Base-by-base conservation (phyloP, 176 grass and related monocot genomes). In the Musa itinerans region DNA sequence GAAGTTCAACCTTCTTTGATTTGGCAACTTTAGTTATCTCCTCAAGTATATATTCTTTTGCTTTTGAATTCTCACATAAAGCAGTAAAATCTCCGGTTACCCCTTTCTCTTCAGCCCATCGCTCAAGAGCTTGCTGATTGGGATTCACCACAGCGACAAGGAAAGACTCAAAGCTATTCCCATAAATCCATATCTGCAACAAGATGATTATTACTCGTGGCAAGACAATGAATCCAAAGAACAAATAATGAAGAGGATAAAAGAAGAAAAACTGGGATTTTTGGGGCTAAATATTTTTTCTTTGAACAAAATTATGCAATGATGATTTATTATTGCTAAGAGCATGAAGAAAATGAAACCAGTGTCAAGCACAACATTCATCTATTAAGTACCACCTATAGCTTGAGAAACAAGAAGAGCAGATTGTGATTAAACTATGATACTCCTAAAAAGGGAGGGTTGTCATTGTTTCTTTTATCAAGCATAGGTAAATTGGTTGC, bases 181-280 rank as follows among this genome's bases (percentile, higher is more conserved):
- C 94, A 1, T 98, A 98, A 55, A 98, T 77, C 94, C 94, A 97
- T 81, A 97, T 87, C 94, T 97, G 83, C 49, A 76, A 64, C 20
- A 76, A 76, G 34, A 43, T 43, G 34, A 43, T 43, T 43, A 43
- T 43, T 43, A 43, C 4, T 43, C 34, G 4, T 43, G 34, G 34
- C 4, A 43, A 43, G 34, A 43, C 34, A 62, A 62, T 19, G 15
- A 17, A 62, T 62, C 15, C 57, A 62, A 62, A 62, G 17, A 17
- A 15, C 57, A 62, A 62, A 17, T 62, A 62, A 9, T 73, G 68
- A 74, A 81, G 34, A 43, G 34, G 34, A 0, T 43, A 43, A 43
- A 43, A 43, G 34, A 43, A 43, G 34, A 43, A 43, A 27, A 43
- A 43, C 34, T 43, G 34, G 4, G 3, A 6, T 43, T 43, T 6